Base-by-base conservation (phyloP, 2,329 filamentous ascomycete species). In the Fusarium drepaniforme region DNA sequence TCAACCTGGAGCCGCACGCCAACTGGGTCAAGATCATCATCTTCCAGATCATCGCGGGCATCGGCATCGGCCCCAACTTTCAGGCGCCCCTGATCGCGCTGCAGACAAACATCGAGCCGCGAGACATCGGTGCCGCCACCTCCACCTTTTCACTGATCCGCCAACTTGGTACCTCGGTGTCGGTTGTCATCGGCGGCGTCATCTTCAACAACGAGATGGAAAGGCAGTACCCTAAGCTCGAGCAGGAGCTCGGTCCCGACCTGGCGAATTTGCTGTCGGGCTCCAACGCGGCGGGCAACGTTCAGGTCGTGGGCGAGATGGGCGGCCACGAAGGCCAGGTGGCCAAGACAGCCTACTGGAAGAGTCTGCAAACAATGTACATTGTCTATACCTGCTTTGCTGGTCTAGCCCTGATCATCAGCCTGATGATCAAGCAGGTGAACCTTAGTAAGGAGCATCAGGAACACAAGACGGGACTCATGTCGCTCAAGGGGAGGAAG, bases 161-260 rank as follows among this genome's bases (percentile, higher is more conserved):
- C 23, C 93, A 93, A 75, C 84, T 95, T 4, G 91, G 91, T 12
- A 93, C 91, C 0, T 88, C 91, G 3, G 88, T 92, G 23, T 91
- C 91, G 0, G 88, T 95, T 63, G 93, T 94, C 2, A 86, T 95
- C 44, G 94, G 94, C 28, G 91, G 93, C n/a, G 93, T 94, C 56
- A 88, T 96, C 42, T 95, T 96, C 84, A 92, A 94, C 82, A 95
- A 96, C 80, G 85, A 88, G 69, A 94, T 95, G 91, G 83, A 90
- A 73, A 85, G 85, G 57, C 88, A 90, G 75, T 85, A 87, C 33
- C 78, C 83, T 5, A 78, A 79, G 11, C 86, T 93, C 35, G 81
- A 83, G 25, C 77, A 83, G 35, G 82, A 87, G 5, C 85, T 94
- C 0, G 88, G 88, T 0, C 83, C 83, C 0, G 79, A 88, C 4